These are phyloP conservation scores for Nemania sp. DNA, from an alignment of 2,329 filamentous ascomycete genomes.

Conservation along the genomic window DNA sequence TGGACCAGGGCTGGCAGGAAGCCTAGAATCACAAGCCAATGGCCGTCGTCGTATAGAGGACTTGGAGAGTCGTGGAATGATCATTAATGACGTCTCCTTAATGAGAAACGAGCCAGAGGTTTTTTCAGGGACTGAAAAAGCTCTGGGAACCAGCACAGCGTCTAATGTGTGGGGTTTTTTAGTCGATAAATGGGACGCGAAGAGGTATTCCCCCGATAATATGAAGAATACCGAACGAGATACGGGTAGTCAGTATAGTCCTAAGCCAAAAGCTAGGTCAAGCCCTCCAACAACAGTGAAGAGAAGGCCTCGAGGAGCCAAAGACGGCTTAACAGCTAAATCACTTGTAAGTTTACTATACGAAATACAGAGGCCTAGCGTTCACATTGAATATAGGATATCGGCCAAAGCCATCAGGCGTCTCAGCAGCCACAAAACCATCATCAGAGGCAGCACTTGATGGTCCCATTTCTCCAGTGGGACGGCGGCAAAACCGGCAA, in stretches of 20 bases:
- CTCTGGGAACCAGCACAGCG: not conserved
- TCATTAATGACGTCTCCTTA: constrained; percentile 21
- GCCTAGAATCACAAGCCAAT: constrained; percentile 13
- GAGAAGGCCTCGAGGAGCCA: not conserved
- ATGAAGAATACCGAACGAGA: not conserved
- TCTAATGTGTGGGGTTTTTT: constrained; percentile 8
- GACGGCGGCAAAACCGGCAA: not conserved
- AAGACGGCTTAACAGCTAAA: not conserved
- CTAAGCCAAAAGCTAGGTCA: not conserved
- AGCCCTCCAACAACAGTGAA: not conserved
- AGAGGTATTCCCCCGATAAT: not conserved
- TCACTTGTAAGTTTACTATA: not conserved
- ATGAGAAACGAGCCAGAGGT: constrained; percentile 1
- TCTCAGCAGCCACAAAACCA: not conserved
- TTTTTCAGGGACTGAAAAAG: not conserved
- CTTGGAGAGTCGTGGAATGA: constrained; percentile 19
- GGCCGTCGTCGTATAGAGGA: constrained; percentile 12
- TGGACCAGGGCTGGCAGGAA: constrained; percentile 12
- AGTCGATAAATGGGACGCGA: not conserved
- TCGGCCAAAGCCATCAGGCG: not conserved
- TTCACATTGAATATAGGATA: constrained; percentile 1
- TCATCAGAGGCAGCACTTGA: not conserved
- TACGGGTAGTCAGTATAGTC: not conserved
- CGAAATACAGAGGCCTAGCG: not conserved
- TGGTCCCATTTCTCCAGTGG: constrained; percentile 27